These are phyloP conservation scores for Agarophyton chilense DNA, from an alignment of 23 red algal genomes.

Conservation along the genomic window DNA sequence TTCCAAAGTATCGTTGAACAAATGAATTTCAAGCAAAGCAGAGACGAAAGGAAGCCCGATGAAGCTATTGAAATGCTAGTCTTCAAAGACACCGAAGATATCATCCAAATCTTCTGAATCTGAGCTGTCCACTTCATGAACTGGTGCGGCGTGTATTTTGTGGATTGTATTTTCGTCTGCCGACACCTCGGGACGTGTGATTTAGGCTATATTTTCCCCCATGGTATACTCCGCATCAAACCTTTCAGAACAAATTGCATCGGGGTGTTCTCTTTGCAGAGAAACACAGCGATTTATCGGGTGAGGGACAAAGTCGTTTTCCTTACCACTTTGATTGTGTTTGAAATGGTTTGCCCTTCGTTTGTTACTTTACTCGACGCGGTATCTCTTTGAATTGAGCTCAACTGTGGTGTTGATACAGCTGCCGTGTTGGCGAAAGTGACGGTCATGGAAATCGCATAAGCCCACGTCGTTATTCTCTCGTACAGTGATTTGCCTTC, in stretches of 20 bases:
- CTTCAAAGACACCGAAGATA: constrained; percentile 44
- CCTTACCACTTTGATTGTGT: neutral
- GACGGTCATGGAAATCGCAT: neutral
- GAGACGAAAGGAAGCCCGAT: constrained; percentile 48
- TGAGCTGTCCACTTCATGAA: neutral
- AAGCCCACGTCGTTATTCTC: neutral
- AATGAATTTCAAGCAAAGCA: constrained; percentile 87
- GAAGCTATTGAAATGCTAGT: neutral
- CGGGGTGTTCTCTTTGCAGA: neutral
- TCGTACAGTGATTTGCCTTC: neutral
- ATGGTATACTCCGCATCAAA: too few relatives aligned
- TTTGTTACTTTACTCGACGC: too few relatives aligned
- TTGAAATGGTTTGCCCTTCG: neutral
- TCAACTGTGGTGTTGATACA: neutral
- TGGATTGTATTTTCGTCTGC: neutral
- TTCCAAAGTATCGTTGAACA: constrained; percentile 74
- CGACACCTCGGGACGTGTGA: neutral
- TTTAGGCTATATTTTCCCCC: neutral
- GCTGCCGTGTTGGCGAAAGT: neutral
- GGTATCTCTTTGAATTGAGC: neutral
- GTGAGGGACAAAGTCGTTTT: neutral
- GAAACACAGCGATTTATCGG: neutral
- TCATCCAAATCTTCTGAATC: constrained; percentile 65
- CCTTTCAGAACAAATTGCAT: neutral
- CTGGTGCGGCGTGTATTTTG: too few relatives aligned